Base-by-base conservation (phyloP, 2,329 filamentous ascomycete genomes). In the Neopestalotiopsis clavispora region DNA sequence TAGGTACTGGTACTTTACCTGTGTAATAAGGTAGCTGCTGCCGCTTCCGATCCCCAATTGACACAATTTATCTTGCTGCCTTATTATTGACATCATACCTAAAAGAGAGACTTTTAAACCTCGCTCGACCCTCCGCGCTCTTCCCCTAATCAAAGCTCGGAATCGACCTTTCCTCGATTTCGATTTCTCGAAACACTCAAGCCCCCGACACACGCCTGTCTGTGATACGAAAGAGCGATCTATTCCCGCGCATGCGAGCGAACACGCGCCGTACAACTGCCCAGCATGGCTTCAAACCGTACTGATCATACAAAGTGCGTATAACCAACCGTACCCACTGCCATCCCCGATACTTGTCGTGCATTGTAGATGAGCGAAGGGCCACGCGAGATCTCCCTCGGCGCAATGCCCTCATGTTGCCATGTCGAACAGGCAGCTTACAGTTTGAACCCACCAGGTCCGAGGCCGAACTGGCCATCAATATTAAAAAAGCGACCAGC, bases 401-500 rank as follows among this genome's bases (percentile, higher is more conserved):
- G 45, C 45, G 45, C 45, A 52, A 1, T 52, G 45, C 45, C n/a
- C 14, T n/a, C 6, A 52, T 52, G n/a, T 23, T 20, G 13, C 13
- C 4, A 28, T 14, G 14, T 62, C 32, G 59, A 28, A 12, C 57
- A 59, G 57, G 23, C 49, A 28, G 62, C 67, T 68, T 40, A 66
- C 67, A 38, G 1, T 40, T 7, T 49, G 30, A 49, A 12, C 70
- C 58, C 52, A 69, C 70, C 76, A 92, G 90, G 78, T 90, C 89
- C 77, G 90, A 92, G 77, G 86, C 87, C 74, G 90, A 92, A 79
- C 86, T 92, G 73, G 86, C 89, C 69, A 88, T 92, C 80, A 91
- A 91, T 80, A 92, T 92, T 74, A 86, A 87, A 77, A 92, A 92
- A 78, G 90, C 90, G 20, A 92, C 90, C 65, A 92, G 85, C 76